These are phyloP conservation scores for Alternaria longipes DNA, from an alignment of 2,329 filamentous ascomycete genomes.

Conservation along the genomic window DNA sequence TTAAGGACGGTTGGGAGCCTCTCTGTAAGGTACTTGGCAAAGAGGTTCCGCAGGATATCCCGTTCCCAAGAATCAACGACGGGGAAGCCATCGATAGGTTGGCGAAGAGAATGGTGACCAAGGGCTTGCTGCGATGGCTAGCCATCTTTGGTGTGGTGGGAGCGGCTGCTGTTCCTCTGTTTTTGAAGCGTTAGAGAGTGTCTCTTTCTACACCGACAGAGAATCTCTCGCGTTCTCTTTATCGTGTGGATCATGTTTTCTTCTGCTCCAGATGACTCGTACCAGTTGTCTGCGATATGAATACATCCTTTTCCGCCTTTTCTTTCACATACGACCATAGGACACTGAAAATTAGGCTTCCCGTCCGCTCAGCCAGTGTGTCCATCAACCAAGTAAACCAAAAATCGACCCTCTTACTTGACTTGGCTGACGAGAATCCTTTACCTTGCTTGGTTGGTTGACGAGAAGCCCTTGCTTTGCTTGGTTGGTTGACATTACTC, in stretches of 20 bases:
- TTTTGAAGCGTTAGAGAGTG: neutral
- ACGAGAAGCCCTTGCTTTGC: too few species aligned
- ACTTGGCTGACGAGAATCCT: too few species aligned
- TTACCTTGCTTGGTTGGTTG: too few species aligned
- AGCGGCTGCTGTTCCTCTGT: neutral
- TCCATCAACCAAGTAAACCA: too few species aligned
- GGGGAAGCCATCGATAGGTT: constrained; percentile 32
- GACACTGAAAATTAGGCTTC: too few species aligned
- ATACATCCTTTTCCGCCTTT: neutral
- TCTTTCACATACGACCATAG: neutral
- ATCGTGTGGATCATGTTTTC: neutral
- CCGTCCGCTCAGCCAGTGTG: neutral
- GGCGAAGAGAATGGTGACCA: constrained; percentile 23
- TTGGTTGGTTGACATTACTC: too few species aligned
- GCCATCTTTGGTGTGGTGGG: constrained; percentile 19
- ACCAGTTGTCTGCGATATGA: too few species aligned
- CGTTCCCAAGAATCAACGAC: constrained; percentile 37
- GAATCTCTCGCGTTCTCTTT: neutral
- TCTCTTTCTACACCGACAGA: neutral
- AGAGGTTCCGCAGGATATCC: constrained; percentile 21
- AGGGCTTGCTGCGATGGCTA: constrained; percentile 47
- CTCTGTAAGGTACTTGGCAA: constrained; percentile 31
- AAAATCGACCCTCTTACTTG: too few species aligned
- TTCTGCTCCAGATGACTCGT: too few species aligned
- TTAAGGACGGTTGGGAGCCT: constrained; percentile 35